phyloP scores from a whole-genome alignment of 768 basidiomycete species.

The Favolaschia claudopus region DNA sequence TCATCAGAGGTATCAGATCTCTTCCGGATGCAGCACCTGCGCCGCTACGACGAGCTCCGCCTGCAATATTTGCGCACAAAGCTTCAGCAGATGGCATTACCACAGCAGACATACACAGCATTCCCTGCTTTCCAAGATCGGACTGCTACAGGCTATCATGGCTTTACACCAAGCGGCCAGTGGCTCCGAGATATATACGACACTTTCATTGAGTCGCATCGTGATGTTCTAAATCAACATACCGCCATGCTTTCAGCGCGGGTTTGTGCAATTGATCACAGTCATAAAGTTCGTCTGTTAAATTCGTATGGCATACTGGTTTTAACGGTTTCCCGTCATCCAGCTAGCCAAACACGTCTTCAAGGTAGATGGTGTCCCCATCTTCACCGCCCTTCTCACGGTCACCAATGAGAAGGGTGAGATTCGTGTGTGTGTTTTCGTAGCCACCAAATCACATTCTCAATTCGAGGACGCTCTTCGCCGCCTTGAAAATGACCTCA shows the following conservation, averaged over 20 bases:
- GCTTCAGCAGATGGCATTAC: not conserved
- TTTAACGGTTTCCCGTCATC: too few species aligned
- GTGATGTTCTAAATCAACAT: slow-evolving; percentile 27
- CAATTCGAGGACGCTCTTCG: too few species aligned
- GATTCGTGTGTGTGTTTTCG: too few species aligned
- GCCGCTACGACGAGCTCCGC: slow-evolving; percentile 25
- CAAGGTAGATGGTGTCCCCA: slow-evolving; percentile 29
- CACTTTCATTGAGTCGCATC: slow-evolving; percentile 10
- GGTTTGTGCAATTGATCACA: slow-evolving; percentile 32
- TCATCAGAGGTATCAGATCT: slow-evolving; percentile 33
- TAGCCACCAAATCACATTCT: too few species aligned
- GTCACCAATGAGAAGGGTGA: slow-evolving; percentile 36
- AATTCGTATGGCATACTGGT: too few species aligned
- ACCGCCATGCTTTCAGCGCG: slow-evolving; percentile 23
- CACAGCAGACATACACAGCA: slow-evolving; percentile 8
- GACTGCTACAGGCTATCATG: slow-evolving; percentile 1
- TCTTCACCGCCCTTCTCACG: too few species aligned
- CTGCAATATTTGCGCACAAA: slow-evolving; percentile 28
- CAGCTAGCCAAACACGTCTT: slow-evolving; percentile 35
- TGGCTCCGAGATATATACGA: slow-evolving; percentile 25
- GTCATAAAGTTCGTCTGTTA: too few species aligned
- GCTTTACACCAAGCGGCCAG: slow-evolving; percentile 13
- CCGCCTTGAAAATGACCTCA: too few species aligned
- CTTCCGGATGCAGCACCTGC: slow-evolving; percentile 27
- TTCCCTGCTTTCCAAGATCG: slow-evolving; percentile 16